Percentiles rank a stretch among this genome's conserved stretches.
phyloP scores from a whole-genome alignment of 192 early-diverging fungal genomes.

The Entomortierella lignicola region DNA sequence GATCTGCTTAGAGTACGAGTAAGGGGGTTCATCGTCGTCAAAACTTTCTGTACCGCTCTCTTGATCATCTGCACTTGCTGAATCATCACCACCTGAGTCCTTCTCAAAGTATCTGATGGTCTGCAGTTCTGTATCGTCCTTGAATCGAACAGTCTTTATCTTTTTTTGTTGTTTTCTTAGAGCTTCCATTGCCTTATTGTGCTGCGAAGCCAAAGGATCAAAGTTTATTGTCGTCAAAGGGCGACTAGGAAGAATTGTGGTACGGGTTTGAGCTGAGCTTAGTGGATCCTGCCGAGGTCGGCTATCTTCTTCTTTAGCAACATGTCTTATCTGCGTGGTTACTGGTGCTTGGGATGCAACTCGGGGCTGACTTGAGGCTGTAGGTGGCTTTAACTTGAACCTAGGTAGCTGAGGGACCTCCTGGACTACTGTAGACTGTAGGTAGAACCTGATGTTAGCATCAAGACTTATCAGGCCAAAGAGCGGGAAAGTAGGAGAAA shows the following conservation, averaged over 20 bases:
- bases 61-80: neutral
- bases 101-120: slow-evolving; percentile 9
- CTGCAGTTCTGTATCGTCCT: slow-evolving; percentile 1
- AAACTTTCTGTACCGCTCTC: neutral
- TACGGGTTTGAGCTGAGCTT: neutral
- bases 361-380: neutral
- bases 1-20: neutral
- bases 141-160: slow-evolving; percentile 35
- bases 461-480: too few relatives aligned
- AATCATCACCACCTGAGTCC: neutral
- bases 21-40: neutral
- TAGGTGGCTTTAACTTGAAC: neutral
- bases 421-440: neutral
- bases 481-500: neutral
- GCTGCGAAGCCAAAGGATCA: slow-evolving; percentile 3
- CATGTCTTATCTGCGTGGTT: neutral
- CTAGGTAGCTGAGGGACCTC: slow-evolving; percentile 4
- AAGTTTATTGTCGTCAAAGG: neutral
- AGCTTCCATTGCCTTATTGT: slow-evolving; percentile 12
- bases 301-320: neutral
- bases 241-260: neutral
- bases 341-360: neutral
- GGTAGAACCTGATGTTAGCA: neutral
- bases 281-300: neutral
- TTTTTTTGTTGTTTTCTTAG: neutral